Evolutionary conservation across 1,139 yeast genomes (phyloP), one percentile per base, ranked within the genome.

Genomic region (Lodderomyces jiufengensis): DNA sequence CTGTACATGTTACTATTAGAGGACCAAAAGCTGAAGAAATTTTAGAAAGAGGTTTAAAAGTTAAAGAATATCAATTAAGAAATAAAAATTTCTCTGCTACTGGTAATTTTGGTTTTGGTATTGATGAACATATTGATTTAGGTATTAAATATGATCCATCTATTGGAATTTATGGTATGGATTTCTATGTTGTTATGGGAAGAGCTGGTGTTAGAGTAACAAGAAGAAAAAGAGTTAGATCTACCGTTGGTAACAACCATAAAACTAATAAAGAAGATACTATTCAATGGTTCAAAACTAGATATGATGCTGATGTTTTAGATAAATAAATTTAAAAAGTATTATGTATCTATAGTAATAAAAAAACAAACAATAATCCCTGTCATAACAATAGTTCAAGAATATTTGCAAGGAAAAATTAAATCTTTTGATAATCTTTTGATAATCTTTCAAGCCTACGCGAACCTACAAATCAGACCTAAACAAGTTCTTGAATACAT

Each of bases 21-120:
- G 99, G 99, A 62, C 97, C 98, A 78, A 83, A 83, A 86, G 98
- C 99, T 63, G 98, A 92, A 80, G 99, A 92, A 80, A 92, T 92
- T 77, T 82, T 92, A 69, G 99, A 92, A 82, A 87, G 99, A 80
- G 99, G 98, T 68, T 83, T 92, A 65, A 92, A 92, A 83, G 99
- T 92, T 70, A 92, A 90, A 82, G 99, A 92, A 81, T 92, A 88
- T 79, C 97, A 92, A 78, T 86, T 92, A 70, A 82, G 75, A 68
- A 75, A 76, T 68, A 85, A 74, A 72, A 92, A 92, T 94, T 92
- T 92, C 80, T 87, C 97, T 61, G 87, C 80, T 59, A 90, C 97
- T 65, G 99, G 99, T 77, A 94, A 92, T 97, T 92, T 92, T 65
- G 99, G 98, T 79, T 92, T 92, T 84, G 99, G 99, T 84, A 81